Evolutionary conservation across 495 filamentous ascomycete species (phyloP), one percentile per base, ranked within the genome.

Genomic region (Talaromyces stipitatus): DNA sequence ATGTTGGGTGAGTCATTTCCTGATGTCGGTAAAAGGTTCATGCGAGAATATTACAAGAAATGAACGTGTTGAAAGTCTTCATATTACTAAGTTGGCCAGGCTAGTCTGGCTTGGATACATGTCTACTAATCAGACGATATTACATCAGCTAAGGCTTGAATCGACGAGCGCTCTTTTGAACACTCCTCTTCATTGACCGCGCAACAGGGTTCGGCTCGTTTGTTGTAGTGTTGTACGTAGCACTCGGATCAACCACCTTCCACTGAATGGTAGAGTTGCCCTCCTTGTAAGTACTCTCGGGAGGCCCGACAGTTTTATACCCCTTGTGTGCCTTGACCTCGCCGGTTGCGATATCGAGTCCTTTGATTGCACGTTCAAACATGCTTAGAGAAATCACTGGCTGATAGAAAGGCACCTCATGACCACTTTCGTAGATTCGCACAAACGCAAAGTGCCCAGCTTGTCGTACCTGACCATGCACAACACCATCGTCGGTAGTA

Each of bases 401-500:
- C 63, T 87, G 84, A 61, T 89, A 88, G 33, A 85, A 82, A 1
- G 87, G 86, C 9, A 89, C 81, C 52, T 83, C 78, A 62, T 91
- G 88, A 0, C 88, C 88, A 10, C 84, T 82, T 60, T 88, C 75
- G 64, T 85, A 90, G 9, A 90, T 75, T 2, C 86, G 78, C 26
- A 80, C 77, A 66, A 90, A 91, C 28, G 83, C 83, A 58, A 89
- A 84, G 64, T 85, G 82, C 20, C 81, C 85, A 55, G 79, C 78
- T 60, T 90, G 85, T 9, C 85, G 79, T 23, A 87, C 83, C 46
- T 83, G 81, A 4, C 88, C 88, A 55, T 85, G 81, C 8, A 79
- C 74, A 24, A 84, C 65, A 14, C 66, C 71, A 62, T 85, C 82
- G n/a, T 71, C 72, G 1, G 82, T 83, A 3, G 61, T 67, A 27